Percentiles rank a stretch among this genome's conserved stretches.
Conservation (phyloP, 1,284 basidiomycete genomes). For the Fomes fomentarius region DNA sequence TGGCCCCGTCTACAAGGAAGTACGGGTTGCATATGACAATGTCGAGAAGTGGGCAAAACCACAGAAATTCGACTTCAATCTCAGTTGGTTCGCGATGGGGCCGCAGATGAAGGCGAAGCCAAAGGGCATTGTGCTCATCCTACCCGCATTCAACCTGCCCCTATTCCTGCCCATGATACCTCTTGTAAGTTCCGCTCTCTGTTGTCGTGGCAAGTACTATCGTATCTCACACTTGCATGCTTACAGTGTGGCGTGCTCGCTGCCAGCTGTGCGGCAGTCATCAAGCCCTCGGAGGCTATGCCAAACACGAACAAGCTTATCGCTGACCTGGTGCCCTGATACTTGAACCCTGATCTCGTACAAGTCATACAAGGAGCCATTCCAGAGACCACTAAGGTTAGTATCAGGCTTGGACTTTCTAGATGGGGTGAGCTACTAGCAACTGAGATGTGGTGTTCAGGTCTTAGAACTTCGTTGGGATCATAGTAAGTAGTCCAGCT, state of each 20-base stretch:
- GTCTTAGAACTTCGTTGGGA: constrained; percentile 84
- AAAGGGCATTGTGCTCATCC: constrained; percentile 75
- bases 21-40: constrained; percentile 64
- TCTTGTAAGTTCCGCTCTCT: constrained; percentile 45
- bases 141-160: constrained; percentile 65
- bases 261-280: constrained; percentile 71
- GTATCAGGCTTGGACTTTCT: not conserved
- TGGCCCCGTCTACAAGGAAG: constrained; percentile 57
- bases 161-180: constrained; percentile 57
- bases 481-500: constrained; percentile 64
- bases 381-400: constrained; percentile 70
- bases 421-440: not conserved
- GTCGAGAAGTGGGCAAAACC: constrained; percentile 80
- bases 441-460: constrained; percentile 30
- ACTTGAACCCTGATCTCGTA: constrained; percentile 75
- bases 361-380: constrained; percentile 77
- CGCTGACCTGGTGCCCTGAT: constrained; percentile 77
- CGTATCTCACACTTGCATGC: no score
- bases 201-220: no score
- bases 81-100: constrained; percentile 47
- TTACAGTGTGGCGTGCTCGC: constrained; percentile 65
- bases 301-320: constrained; percentile 68
- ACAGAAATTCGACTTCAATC: constrained; percentile 58
- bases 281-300: constrained; percentile 82
- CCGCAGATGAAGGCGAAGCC: constrained; percentile 76